Evolutionary conservation across 305 asterid genomes (phyloP), one percentile per base, ranked within the genome.

Genomic region (Fraxinus floribunda): DNA sequence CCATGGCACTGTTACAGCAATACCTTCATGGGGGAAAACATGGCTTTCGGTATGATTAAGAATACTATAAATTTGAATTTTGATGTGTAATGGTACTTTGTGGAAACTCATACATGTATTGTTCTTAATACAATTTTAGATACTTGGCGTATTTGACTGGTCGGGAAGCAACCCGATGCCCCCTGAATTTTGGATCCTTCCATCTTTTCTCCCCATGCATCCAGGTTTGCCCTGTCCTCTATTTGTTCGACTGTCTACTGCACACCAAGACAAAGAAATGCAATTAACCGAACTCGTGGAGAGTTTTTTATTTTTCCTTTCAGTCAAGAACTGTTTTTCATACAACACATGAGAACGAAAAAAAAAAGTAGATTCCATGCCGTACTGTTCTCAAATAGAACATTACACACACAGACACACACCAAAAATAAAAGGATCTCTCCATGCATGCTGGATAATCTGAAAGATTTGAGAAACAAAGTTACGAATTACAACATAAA

Each of bases 1-100:
- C 76, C 98, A 91, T 82, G 98, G 97, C 29, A 91, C 92, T 60
- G 93, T 83, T 16, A 86, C 88, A 4, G 93, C 97, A 26, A 93
- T 92, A 39, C 98, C 98, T 80, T 93, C 98, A 0, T 95, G 98
- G 98, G 98, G 98, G 79, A 95, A 95, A 87, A 93, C 97, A 10
- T 95, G 95, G 97, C 97, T 93, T 52, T 91, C 98, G 86, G 97
- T 94, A 93, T 30, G 83, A 68, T 49, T 78, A 16, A 77, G 44
- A 62, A 77, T 26, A 10, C 5, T 7, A 2, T 68, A 70, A 18
- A 13, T 39, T 18, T 41, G 6, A 13, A 11, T 16, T 34, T 66
- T 71, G 71, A 57, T 32, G 9, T 46, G 44, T 52, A 26, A 75
- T 13, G 15, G 22, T 15, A 26, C 32, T 49, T 71, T 32, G 78